Evolutionary conservation across 768 basidiomycete genomes (phyloP).

Genomic region (Russula ochroleuca): DNA sequence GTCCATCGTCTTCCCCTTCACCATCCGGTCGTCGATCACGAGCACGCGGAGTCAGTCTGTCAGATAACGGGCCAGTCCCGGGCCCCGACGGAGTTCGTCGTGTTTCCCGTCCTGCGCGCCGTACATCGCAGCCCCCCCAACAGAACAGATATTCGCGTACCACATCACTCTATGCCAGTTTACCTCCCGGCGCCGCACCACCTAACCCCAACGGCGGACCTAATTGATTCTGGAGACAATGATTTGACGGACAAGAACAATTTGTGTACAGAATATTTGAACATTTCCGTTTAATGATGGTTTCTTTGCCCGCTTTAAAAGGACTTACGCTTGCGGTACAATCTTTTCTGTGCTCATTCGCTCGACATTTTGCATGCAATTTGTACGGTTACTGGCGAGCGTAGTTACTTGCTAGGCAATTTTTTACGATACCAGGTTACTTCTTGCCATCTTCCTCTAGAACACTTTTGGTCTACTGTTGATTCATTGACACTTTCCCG

Average conservation of each 20-base stretch:
- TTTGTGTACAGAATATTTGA: conserved; percentile 16
- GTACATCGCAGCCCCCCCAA: conserved; percentile 56
- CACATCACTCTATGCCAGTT: conserved; percentile 40
- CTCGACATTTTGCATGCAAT: background rate
- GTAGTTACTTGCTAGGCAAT: conserved; percentile 3
- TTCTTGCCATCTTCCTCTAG: background rate
- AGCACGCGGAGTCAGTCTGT: conserved; percentile 66
- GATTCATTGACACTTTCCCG: conserved; percentile 2
- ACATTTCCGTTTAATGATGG: conserved; percentile 22
- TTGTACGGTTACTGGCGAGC: background rate
- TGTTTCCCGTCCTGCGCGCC: conserved; percentile 60
- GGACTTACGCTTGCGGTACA: conserved; percentile 9
- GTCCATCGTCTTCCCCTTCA: background rate
- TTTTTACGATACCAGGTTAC: conserved; percentile 16
- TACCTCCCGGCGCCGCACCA: conserved; percentile 75
- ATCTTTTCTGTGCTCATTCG: conserved; percentile 13
- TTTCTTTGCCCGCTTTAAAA: conserved; percentile 12
- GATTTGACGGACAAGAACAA: conserved; percentile 16
- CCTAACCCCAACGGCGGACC: conserved; percentile 28
- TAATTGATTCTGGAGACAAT: background rate
- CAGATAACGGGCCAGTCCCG: conserved; percentile 81
- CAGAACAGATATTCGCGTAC: conserved; percentile 66
- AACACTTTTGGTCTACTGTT: background rate
- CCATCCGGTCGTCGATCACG: conserved; percentile 21
- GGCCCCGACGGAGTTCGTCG: conserved; percentile 73